A percentile compares a stretch with the other conserved stretches of the same genome.
Conservation (phyloP, 305 asterid species). For the Plantago coronopus region DNA sequence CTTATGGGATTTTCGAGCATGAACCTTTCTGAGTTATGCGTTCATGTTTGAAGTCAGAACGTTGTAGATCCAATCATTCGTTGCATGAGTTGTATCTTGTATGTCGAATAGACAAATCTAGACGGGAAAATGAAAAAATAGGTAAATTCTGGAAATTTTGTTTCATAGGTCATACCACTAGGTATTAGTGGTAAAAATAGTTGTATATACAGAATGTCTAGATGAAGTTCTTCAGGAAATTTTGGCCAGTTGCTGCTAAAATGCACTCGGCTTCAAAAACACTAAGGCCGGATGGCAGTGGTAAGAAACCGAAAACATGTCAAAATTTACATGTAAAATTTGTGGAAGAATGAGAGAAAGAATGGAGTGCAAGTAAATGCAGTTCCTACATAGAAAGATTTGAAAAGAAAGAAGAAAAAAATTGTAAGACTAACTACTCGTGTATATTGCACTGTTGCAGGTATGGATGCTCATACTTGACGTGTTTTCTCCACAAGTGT, state of each 20-base stretch:
- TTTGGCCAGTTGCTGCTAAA: constrained; percentile 32
- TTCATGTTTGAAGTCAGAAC: too few relatives aligned
- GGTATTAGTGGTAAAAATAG: constrained; percentile 22
- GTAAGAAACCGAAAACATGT: constrained; percentile 10
- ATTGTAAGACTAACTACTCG: constrained; percentile 28
- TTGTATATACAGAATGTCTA: constrained; percentile 31
- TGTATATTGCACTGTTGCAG: constrained; percentile 83
- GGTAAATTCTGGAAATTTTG: background rate
- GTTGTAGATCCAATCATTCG: too few relatives aligned
- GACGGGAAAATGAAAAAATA: background rate
- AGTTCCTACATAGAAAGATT: constrained; percentile 22
- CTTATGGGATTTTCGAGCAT: too few relatives aligned
- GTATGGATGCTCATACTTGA: constrained; percentile 63
- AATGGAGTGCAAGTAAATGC: constrained; percentile 26
- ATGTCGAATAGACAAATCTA: background rate
- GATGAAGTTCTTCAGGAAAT: constrained; percentile 22
- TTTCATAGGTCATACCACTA: constrained; percentile 21
- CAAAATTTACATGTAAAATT: constrained; percentile 40
- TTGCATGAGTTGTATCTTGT: too few relatives aligned
- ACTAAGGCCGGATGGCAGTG: constrained; percentile 19
- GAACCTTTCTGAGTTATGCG: too few relatives aligned
- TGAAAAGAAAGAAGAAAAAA: constrained; percentile 14
- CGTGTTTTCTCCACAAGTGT: constrained; percentile 58
- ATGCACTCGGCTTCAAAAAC: constrained; percentile 30
- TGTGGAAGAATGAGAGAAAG: constrained; percentile 43